Evolutionary conservation across 768 basidiomycete species (phyloP).

Genomic region (Glaciozyma antarctica): DNA sequence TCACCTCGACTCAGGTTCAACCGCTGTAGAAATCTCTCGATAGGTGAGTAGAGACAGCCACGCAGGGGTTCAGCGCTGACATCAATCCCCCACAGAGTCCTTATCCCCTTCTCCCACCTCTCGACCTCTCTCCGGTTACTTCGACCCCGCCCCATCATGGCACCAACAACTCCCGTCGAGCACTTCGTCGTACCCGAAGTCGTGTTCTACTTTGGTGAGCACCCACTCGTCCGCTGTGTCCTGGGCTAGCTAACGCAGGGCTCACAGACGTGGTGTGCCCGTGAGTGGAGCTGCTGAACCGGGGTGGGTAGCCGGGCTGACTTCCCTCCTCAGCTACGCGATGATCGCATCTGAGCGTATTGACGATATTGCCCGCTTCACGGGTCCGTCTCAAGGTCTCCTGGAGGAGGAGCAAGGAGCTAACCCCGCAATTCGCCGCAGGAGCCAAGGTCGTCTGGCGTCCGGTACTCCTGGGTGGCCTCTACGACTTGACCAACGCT

Average conservation of each 20-base stretch:
- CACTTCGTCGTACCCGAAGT: not conserved
- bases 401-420: too few species aligned
- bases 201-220: not conserved
- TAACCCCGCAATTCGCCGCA: not conserved
- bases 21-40: too few species aligned
- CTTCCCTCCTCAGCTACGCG: not conserved
- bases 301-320: not conserved
- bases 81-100: not conserved
- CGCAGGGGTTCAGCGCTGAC: not conserved
- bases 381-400: not conserved
- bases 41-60: not conserved
- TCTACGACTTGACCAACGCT: constrained; percentile 2
- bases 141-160: not conserved
- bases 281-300: not conserved
- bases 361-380: not conserved
- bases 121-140: not conserved
- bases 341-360: not conserved
- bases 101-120: not conserved
- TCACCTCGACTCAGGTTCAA: too few species aligned
- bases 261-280: not conserved
- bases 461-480: not conserved
- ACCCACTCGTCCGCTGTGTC: not conserved
- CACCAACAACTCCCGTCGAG: not conserved
- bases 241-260: not conserved
- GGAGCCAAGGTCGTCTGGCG: constrained; percentile 1